These are phyloP conservation scores for Hibiscus mutabilis DNA, from an alignment of 345 rosid genomes.

Conservation along the genomic window DNA sequence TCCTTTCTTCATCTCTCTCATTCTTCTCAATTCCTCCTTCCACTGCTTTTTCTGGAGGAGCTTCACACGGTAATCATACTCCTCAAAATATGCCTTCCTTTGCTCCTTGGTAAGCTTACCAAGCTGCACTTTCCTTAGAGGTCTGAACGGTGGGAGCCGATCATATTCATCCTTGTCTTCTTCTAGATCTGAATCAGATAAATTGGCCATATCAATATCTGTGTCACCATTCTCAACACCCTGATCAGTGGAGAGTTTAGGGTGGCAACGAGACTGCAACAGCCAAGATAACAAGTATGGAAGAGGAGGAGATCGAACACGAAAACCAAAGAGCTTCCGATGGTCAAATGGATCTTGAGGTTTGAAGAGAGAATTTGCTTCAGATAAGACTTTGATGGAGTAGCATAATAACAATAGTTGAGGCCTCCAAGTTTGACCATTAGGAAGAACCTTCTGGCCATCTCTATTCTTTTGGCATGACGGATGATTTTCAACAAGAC, in stretches of 20 bases:
- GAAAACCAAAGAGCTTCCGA: constrained; percentile 80
- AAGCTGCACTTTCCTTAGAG: constrained; percentile 69
- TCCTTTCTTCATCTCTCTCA: constrained; percentile 84
- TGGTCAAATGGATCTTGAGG: constrained; percentile 80
- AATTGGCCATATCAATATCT: constrained; percentile 70
- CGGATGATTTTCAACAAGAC: constrained; percentile 85
- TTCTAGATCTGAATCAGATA: constrained; percentile 73
- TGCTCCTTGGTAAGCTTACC: constrained; percentile 78
- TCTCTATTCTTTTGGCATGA: constrained; percentile 82
- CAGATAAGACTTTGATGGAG: constrained; percentile 80
- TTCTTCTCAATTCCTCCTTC: constrained; percentile 74
- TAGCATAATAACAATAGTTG: constrained; percentile 68
- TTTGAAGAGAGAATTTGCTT: constrained; percentile 66
- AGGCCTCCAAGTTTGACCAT: constrained; percentile 87
- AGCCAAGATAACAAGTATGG: constrained; percentile 89
- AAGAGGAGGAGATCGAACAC: constrained; percentile 82
- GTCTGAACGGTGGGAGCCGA: constrained; percentile 90
- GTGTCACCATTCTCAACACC: constrained; percentile 79
- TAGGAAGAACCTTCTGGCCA: constrained; percentile 82
- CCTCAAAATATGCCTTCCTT: constrained; percentile 75
- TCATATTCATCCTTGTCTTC: constrained; percentile 88
- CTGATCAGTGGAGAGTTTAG: constrained; percentile 67
- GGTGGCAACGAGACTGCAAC: constrained; percentile 88
- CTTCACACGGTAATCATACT: constrained; percentile 93
- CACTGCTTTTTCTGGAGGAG: constrained; percentile 89